Base-by-base conservation (phyloP, 2,329 filamentous ascomycete genomes). In the Curvularia lunata region DNA sequence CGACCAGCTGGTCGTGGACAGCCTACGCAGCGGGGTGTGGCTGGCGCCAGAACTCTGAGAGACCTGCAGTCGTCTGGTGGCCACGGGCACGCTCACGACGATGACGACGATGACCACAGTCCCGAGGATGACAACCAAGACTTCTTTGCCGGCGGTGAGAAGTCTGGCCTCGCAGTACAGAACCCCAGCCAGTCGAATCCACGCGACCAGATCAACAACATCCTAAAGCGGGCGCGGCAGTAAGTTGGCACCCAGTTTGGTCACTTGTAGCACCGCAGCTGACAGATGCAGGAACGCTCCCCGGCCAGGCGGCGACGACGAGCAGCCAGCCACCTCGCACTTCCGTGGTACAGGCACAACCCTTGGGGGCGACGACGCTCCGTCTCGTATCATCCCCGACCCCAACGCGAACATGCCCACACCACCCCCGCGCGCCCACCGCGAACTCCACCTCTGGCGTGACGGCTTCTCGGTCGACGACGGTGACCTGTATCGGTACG, bases 381-480 rank as follows among this genome's bases (percentile, higher is more conserved):
- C 88, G 56, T 92, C 89, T 66, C 85, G 87, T 58, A 80, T 81
- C 23, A 85, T 95, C 49, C 86, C 87, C 42, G 87, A 91, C 63
- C 85, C 89, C 27, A 76, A 64, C 19, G 74, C 73, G 49, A 73
- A 63, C 57, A 69, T 69, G 46, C 67, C 74, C 7, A 70, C 67
- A 52, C 77, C 74, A 16, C 78, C 76, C 9, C 79, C 83, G 32
- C 83, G 85, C 5, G 86, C 90, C 59, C 86, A 86, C 49, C 87
- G 91, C 49, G 84, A 86, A 10, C 82, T 96, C 52, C 91, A 94
- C 70, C 83, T 95, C 43, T 96, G 91, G 91, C 84, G 85, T 41
- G 88, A 96, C 71, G 91, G 91, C 13, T 94, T 95, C 79, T 94
- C 90, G 63, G 87, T 96, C 59, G 91, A 93, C 58, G 90, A 95